A percentile compares a stretch with the other conserved stretches of the same genome.
Conservation (phyloP, 257 asterid genomes). For the Ballota nigra region DNA sequence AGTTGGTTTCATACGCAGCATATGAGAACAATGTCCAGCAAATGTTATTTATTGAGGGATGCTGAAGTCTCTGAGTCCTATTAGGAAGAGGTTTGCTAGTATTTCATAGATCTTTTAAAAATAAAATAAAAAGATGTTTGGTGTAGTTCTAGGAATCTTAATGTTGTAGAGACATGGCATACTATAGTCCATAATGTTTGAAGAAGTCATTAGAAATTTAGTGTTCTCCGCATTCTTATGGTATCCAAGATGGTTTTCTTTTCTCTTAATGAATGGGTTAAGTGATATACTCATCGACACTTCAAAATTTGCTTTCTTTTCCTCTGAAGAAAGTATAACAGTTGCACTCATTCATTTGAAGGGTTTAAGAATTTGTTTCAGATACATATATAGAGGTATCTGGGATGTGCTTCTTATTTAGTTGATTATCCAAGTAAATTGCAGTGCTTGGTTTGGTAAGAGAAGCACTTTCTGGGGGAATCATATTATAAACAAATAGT, state of each 20-base stretch:
- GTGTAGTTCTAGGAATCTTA: neutral
- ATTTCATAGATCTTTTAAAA: neutral
- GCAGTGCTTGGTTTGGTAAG: neutral
- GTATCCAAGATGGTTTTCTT: neutral
- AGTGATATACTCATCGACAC: neutral
- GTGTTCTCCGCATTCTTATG: neutral
- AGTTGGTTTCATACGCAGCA: neutral
- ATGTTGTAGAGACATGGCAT: neutral
- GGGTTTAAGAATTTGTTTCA: neutral
- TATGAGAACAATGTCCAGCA: neutral
- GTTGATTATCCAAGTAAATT: too few species aligned
- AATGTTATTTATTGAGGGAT: slow-evolving; percentile 12
- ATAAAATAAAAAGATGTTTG: neutral
- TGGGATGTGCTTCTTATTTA: slow-evolving; percentile 7
- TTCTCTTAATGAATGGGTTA: neutral
- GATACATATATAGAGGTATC: neutral
- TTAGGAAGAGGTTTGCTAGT: neutral
- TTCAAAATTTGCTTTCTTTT: neutral
- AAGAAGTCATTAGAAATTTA: neutral
- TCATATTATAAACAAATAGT: neutral
- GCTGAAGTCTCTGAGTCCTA: neutral
- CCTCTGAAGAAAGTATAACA: neutral
- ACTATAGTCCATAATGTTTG: neutral
- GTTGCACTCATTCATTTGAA: neutral
- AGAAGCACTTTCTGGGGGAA: neutral